Percentiles rank a stretch among this genome's conserved stretches.
These are phyloP conservation scores for Eudorina sp. DNA, from an alignment of 139 green algal species.

Conservation along the genomic window DNA sequence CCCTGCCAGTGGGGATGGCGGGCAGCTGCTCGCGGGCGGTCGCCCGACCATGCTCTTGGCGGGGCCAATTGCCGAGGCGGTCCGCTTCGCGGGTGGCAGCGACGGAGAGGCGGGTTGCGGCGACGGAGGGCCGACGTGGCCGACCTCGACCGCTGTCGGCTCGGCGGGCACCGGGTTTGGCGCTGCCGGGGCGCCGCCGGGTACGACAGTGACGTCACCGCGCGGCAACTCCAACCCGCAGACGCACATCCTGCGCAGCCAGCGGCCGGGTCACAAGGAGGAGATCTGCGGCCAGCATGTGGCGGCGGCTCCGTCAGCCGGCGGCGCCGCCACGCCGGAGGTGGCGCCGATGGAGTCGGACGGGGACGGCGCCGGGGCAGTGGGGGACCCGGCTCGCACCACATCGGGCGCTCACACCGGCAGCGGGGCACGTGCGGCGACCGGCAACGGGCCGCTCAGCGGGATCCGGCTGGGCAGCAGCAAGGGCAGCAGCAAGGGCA, in stretches of 20 bases:
- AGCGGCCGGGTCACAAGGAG: not conserved
- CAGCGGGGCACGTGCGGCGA: too few relatives aligned
- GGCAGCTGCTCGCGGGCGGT: too few relatives aligned
- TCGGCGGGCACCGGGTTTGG: not conserved
- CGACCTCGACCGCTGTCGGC: too few relatives aligned
- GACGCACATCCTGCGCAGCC: not conserved
- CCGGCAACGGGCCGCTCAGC: too few relatives aligned
- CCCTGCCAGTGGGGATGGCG: too few relatives aligned
- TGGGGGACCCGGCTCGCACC: too few relatives aligned
- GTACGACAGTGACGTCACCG: not conserved
- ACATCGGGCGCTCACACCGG: too few relatives aligned
- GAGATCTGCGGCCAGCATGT: not conserved
- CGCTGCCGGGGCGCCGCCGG: not conserved
- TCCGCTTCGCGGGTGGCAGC: conserved; percentile 19
- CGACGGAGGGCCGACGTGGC: too few relatives aligned
- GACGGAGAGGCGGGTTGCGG: too few relatives aligned
- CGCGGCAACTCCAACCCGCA: not conserved
- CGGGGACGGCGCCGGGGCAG: not conserved
- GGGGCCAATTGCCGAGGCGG: conserved; percentile 23
- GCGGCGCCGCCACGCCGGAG: not conserved
- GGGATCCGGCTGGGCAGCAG: not conserved
- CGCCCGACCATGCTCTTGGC: too few relatives aligned
- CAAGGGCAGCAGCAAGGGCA: not conserved
- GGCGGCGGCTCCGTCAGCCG: not conserved
- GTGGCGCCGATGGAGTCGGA: not conserved